Conservation (phyloP, 1,284 basidiomycete species). For the Malassezia obtusa region DNA sequence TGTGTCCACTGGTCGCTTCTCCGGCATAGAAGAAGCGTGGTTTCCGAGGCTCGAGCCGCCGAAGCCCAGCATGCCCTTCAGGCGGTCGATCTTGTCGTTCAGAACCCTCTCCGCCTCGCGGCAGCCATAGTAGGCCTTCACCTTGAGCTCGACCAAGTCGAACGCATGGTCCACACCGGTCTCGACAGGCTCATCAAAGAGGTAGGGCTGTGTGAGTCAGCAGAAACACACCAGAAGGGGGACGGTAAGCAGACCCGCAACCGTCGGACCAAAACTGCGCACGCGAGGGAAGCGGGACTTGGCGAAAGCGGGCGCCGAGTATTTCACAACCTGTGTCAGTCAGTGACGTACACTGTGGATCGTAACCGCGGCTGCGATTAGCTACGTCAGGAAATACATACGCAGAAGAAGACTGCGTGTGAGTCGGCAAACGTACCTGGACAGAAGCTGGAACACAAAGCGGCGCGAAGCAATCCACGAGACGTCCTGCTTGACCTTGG, state of each 20-base stretch:
- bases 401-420: slow-evolving; percentile 24
- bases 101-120: neutral
- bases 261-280: slow-evolving; percentile 69
- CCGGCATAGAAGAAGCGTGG: no score
- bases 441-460: slow-evolving; percentile 43
- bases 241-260: slow-evolving; percentile 55
- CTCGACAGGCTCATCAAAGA: slow-evolving; percentile 50
- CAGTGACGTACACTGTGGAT: slow-evolving; percentile 29
- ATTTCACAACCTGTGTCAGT: slow-evolving; percentile 46
- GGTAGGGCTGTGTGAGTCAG: slow-evolving; percentile 21
- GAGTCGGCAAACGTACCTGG: slow-evolving; percentile 14
- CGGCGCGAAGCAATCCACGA: slow-evolving; percentile 29
- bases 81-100: neutral
- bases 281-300: slow-evolving; percentile 59
- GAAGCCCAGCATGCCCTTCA: neutral
- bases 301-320: slow-evolving; percentile 65
- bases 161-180: slow-evolving; percentile 51
- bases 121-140: slow-evolving; percentile 1
- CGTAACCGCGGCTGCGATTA: slow-evolving; percentile 27
- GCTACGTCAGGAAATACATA: neutral
- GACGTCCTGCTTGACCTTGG: slow-evolving; percentile 17
- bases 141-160: slow-evolving; percentile 50
- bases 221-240: slow-evolving; percentile 54
- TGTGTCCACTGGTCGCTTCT: neutral
- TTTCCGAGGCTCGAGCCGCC: neutral